Percentiles rank a stretch among this genome's conserved stretches.
Evolutionary conservation across 495 filamentous ascomycete genomes (phyloP).

Genomic region (Podospora pseudocomata): DNA sequence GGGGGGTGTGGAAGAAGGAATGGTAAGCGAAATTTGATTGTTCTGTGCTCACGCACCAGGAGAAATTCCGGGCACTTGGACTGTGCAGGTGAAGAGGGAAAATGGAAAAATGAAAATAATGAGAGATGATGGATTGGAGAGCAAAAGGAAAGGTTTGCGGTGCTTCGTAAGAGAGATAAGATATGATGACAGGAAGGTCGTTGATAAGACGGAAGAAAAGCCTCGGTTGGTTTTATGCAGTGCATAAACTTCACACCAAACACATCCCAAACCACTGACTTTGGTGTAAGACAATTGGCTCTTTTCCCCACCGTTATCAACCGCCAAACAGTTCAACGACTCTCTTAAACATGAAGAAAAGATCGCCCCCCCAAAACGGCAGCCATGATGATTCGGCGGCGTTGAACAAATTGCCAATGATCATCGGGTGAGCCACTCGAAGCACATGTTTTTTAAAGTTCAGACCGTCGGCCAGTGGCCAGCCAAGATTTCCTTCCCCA

Average conservation of each 20-base stretch:
- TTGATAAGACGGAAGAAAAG: neutral
- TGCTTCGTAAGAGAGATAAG: too few relatives aligned
- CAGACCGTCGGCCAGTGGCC: neutral
- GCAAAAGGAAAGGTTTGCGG: neutral
- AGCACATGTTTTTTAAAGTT: neutral
- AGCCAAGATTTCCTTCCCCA: conserved; percentile 2
- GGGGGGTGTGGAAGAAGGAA: neutral
- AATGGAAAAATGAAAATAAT: neutral
- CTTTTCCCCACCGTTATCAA: neutral
- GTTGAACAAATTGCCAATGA: neutral
- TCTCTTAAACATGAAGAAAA: neutral
- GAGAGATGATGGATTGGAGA: neutral
- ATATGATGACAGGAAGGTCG: neutral
- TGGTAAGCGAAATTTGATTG: conserved; percentile 5
- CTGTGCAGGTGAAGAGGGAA: neutral
- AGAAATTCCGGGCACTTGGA: neutral
- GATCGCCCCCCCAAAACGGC: neutral
- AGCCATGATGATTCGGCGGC: neutral
- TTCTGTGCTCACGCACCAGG: neutral
- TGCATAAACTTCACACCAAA: neutral
- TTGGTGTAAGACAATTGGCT: conserved; percentile 4
- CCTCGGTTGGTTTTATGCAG: neutral
- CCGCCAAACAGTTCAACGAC: neutral
- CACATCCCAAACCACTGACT: too few relatives aligned
- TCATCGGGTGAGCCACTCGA: neutral